Conservation (phyloP, 2,329 filamentous ascomycete genomes). For the Davidsoniella australis region DNA sequence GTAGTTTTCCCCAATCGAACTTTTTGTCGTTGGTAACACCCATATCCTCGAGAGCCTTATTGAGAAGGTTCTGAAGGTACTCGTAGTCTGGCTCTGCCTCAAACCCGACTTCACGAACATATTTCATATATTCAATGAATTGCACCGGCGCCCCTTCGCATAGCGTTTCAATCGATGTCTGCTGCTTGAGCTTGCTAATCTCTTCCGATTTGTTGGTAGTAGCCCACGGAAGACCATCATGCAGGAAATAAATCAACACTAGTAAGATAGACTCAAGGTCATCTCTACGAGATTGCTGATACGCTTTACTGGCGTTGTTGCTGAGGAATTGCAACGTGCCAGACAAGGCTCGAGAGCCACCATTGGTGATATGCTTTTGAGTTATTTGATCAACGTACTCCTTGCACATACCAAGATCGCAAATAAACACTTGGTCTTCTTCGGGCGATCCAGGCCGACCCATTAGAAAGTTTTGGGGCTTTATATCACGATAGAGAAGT, state of each 20-base stretch:
- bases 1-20: slow-evolving; percentile 9
- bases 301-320: slow-evolving; percentile 8
- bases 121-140: slow-evolving; percentile 9
- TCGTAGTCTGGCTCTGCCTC: slow-evolving; percentile 9
- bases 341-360: slow-evolving; percentile 4
- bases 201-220: slow-evolving; percentile 4
- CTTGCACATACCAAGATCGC: slow-evolving; percentile 11
- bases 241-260: slow-evolving; percentile 8
- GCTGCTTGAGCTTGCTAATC: slow-evolving; percentile 7
- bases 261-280: slow-evolving; percentile 8
- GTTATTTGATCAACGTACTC: slow-evolving; percentile 10
- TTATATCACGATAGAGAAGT: slow-evolving; percentile 80
- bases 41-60: background rate
- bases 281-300: slow-evolving; percentile 9
- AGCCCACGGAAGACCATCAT: slow-evolving; percentile 10
- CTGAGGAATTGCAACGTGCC: slow-evolving; percentile 11
- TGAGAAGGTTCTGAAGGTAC: slow-evolving; percentile 8
- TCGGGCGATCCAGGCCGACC: slow-evolving; percentile 4
- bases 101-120: slow-evolving; percentile 7
- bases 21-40: slow-evolving; percentile 6
- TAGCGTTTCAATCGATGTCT: slow-evolving; percentile 3
- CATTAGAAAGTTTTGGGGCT: slow-evolving; percentile 75
- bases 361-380: slow-evolving; percentile 5
- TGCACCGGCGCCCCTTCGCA: slow-evolving; percentile 7
- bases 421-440: slow-evolving; percentile 5